Conservation (phyloP, 495 filamentous ascomycete genomes). For the Neurospora cerealis region DNA sequence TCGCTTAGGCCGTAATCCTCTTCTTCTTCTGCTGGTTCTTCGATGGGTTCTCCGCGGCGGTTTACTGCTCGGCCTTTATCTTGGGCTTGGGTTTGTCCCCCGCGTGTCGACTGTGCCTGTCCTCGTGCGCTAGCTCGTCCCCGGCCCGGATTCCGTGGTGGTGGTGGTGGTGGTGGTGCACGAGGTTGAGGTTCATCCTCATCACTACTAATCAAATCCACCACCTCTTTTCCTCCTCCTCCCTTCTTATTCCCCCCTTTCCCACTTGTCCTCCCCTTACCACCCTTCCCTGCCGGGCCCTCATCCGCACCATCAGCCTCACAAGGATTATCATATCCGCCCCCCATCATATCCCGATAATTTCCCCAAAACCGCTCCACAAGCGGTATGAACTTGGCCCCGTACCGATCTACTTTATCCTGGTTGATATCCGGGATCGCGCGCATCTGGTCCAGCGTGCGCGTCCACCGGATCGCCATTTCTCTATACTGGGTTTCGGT, state of each 20-base stretch:
- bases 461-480: constrained; percentile 71
- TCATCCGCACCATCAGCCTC: background rate
- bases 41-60: constrained; percentile 2
- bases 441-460: constrained; percentile 48
- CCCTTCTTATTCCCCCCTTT: background rate
- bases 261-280: background rate
- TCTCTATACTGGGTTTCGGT: constrained; percentile 67
- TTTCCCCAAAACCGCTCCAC: constrained; percentile 44
- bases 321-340: background rate
- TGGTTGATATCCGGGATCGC: constrained; percentile 58
- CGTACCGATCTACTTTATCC: constrained; percentile 62
- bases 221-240: background rate
- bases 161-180: background rate
- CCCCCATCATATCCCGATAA: constrained; percentile 50
- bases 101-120: background rate
- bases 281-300: background rate
- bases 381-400: constrained; percentile 54
- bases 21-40: constrained; percentile 51
- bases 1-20: constrained; percentile 44
- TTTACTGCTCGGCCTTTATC: background rate
- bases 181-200: background rate
- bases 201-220: background rate
- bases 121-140: background rate
- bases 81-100: background rate
- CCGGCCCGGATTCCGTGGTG: background rate